Percentiles rank a stretch among this genome's conserved stretches.
These are phyloP conservation scores for Talaromyces sp. DNA, from an alignment of 2,329 filamentous ascomycete species.

Conservation along the genomic window DNA sequence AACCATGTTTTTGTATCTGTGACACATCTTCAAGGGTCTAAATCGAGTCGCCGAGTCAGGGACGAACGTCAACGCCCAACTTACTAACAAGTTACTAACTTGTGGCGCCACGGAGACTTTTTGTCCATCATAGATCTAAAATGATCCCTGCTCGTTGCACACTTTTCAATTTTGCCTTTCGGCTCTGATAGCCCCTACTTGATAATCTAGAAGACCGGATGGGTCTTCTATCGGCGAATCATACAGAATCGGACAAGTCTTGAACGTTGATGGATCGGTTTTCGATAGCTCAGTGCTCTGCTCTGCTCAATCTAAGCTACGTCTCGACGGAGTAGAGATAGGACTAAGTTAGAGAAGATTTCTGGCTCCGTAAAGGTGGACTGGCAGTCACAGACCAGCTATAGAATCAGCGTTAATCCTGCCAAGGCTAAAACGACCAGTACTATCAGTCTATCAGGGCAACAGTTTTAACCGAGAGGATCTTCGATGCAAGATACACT, in stretches of 20 bases:
- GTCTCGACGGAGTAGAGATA: not conserved
- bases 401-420: not conserved
- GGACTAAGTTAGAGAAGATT: too few species aligned
- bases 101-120: not conserved
- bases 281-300: conserved; percentile 1
- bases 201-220: not conserved
- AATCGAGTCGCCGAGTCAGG: not conserved
- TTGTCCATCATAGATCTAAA: conserved; percentile 8
- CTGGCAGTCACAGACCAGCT: not conserved
- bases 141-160: not conserved
- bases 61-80: not conserved
- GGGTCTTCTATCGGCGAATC: not conserved
- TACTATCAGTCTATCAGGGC: not conserved
- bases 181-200: not conserved
- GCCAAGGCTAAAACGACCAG: not conserved
- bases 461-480: not conserved
- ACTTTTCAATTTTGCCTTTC: not conserved
- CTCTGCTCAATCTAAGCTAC: not conserved
- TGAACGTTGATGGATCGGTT: not conserved
- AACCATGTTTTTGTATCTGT: not conserved
- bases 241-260: conserved; percentile 2
- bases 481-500: not conserved
- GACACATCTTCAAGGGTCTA: not conserved
- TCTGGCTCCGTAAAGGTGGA: not conserved
- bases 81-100: not conserved